phyloP scores from a whole-genome alignment of 176 grass and related monocot genomes.

The Cenchrus americanus region DNA sequence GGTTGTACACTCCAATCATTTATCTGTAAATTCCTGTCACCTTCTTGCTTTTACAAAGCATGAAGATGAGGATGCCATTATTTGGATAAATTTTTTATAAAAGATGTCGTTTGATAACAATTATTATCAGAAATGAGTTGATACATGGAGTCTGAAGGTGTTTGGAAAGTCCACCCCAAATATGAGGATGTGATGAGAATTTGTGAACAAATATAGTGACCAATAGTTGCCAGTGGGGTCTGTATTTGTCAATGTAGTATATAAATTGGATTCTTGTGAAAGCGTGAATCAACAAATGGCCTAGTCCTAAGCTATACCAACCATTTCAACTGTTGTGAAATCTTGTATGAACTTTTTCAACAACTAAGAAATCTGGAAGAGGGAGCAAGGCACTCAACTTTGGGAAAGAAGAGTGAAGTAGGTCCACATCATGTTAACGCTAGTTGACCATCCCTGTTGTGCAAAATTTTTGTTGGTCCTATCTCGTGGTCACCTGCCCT shows the following conservation, averaged over 20 bases:
- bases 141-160: not conserved
- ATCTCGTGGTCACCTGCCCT: not conserved
- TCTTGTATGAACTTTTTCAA: too few species aligned
- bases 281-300: too few species aligned
- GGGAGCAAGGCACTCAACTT: too few species aligned
- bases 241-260: not conserved
- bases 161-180: not conserved
- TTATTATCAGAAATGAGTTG: not conserved
- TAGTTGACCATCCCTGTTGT: too few species aligned
- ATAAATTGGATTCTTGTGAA: not conserved
- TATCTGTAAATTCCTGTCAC: not conserved
- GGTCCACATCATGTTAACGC: too few species aligned
- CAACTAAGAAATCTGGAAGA: too few species aligned
- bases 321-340: too few species aligned
- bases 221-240: not conserved
- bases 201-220: not conserved
- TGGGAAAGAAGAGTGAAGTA: not conserved
- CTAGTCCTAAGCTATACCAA: not conserved
- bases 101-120: not conserved
- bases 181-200: not conserved
- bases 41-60: not conserved
- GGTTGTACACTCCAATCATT: not conserved
- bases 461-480: too few species aligned
- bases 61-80: not conserved
- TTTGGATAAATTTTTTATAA: not conserved